Percentiles rank a stretch among this genome's conserved stretches.
These are phyloP conservation scores for Cicer cuneatum DNA, from an alignment of 306 rosid genomes.

Conservation along the genomic window DNA sequence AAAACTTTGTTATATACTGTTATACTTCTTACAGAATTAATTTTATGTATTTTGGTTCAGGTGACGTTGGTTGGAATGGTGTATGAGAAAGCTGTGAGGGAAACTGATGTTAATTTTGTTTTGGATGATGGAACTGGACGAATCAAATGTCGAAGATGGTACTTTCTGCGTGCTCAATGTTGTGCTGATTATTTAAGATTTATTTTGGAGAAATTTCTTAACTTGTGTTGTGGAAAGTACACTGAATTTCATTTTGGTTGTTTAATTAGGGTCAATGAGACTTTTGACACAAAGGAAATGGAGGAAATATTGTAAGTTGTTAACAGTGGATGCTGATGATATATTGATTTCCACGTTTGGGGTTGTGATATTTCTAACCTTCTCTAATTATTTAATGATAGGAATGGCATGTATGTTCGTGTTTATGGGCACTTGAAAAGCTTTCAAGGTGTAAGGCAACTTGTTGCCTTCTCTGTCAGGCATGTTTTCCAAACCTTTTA, in stretches of 20 bases:
- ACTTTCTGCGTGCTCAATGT: conserved; percentile 15
- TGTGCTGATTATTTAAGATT: neutral
- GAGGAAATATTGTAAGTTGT: conserved; percentile 70
- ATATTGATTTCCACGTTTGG: neutral
- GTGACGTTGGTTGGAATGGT: conserved; percentile 68
- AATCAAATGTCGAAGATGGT: conserved; percentile 90
- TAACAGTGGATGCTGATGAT: neutral
- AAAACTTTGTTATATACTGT: neutral
- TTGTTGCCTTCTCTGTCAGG: conserved; percentile 89
- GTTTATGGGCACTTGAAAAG: conserved; percentile 82
- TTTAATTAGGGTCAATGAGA: conserved; percentile 74
- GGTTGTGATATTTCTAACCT: conserved; percentile 34
- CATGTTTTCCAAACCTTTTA: conserved; percentile 28
- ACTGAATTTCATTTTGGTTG: conserved; percentile 22
- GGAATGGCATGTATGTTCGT: conserved; percentile 62
- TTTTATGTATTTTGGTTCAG: conserved; percentile 42
- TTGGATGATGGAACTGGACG: conserved; percentile 93
- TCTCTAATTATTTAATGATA: conserved; percentile 43
- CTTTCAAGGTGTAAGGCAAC: conserved; percentile 73
- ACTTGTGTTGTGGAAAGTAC: neutral
- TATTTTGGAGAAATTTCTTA: neutral
- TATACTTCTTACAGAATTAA: neutral
- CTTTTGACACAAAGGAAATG: conserved; percentile 78
- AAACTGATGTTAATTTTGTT: conserved; percentile 67
- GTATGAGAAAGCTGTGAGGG: conserved; percentile 74